A percentile compares a stretch with the other conserved stretches of the same genome.
phyloP scores from a whole-genome alignment of 192 early-diverging fungal genomes.

The Podila verticillata region DNA sequence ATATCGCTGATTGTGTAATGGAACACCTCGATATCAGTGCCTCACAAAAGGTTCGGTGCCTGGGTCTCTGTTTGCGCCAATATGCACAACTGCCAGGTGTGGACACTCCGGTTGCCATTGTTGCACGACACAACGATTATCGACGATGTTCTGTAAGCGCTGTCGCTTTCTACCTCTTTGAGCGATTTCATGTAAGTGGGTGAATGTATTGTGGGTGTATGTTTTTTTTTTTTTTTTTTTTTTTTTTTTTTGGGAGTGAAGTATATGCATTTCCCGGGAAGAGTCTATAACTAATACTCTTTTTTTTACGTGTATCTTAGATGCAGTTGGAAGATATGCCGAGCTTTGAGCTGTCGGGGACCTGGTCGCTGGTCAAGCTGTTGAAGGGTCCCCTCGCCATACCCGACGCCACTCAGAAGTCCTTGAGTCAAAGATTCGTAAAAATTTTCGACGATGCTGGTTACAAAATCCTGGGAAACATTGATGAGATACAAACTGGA shows the following conservation, averaged over 20 bases:
- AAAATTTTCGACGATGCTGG: neutral
- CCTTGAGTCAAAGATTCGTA: neutral
- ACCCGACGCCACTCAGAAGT: neutral
- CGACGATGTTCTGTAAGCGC: neutral
- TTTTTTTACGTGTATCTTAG: no score
- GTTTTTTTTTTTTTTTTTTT: no score
- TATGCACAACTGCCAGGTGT: neutral
- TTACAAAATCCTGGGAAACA: neutral
- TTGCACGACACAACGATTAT: conserved; percentile 2
- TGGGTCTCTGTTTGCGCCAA: neutral
- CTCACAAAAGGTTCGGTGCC: neutral
- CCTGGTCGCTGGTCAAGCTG: no score
- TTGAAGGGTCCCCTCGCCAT: no score
- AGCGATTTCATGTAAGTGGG: neutral
- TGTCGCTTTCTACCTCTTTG: neutral
- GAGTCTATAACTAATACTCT: neutral
- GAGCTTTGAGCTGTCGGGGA: no score
- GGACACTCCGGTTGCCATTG: neutral
- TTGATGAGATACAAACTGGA: neutral
- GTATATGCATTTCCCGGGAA: neutral
- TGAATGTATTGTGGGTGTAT: no score
- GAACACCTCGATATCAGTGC: neutral
- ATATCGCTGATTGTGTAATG: neutral
- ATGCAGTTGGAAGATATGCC: no score
- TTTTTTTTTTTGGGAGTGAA: no score